These are phyloP conservation scores for Rhodotorula paludigena DNA, from an alignment of 768 basidiomycete genomes.

Conservation along the genomic window DNA sequence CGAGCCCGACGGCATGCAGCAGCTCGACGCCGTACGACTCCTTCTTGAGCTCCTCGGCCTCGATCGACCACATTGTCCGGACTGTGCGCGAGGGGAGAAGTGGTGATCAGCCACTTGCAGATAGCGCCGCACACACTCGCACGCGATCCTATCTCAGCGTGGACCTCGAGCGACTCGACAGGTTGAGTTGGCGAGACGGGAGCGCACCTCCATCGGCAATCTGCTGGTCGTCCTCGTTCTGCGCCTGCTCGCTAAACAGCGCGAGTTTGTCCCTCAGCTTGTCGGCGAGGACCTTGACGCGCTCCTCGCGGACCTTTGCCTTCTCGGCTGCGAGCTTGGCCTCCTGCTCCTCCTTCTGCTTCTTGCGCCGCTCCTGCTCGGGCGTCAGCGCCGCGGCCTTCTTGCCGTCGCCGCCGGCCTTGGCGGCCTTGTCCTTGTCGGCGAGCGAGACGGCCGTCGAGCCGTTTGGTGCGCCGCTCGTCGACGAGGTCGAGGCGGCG, in stretches of 20 bases:
- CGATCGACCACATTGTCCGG: conserved; percentile 41
- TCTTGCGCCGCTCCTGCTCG: conserved; percentile 60
- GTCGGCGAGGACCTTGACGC: conserved; percentile 69
- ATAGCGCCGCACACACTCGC: too few species aligned
- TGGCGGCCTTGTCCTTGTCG: background rate
- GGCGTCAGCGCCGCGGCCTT: conserved; percentile 47
- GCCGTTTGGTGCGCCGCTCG: background rate
- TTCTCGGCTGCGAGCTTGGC: conserved; percentile 53
- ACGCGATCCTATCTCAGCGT: too few species aligned
- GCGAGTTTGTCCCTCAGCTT: conserved; percentile 74
- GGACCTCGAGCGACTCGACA: too few species aligned
- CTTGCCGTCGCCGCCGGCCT: conserved; percentile 43
- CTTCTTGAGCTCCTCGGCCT: conserved; percentile 60
- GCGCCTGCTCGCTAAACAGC: conserved; percentile 69
- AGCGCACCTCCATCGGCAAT: conserved; percentile 61
- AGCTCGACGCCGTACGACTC: conserved; percentile 86
- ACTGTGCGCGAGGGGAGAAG: conserved; percentile 12
- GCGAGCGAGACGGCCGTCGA: too few species aligned
- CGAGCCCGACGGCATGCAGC: conserved; percentile 77
- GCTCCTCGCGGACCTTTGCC: conserved; percentile 70
- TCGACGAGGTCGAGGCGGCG: background rate
- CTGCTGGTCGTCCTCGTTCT: conserved; percentile 60
- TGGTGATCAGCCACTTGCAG: background rate
- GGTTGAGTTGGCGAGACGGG: too few species aligned
- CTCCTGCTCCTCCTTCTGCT: conserved; percentile 50